Base-by-base conservation (phyloP, 2,329 filamentous ascomycete genomes). In the Emmonsiellopsis sp. region DNA sequence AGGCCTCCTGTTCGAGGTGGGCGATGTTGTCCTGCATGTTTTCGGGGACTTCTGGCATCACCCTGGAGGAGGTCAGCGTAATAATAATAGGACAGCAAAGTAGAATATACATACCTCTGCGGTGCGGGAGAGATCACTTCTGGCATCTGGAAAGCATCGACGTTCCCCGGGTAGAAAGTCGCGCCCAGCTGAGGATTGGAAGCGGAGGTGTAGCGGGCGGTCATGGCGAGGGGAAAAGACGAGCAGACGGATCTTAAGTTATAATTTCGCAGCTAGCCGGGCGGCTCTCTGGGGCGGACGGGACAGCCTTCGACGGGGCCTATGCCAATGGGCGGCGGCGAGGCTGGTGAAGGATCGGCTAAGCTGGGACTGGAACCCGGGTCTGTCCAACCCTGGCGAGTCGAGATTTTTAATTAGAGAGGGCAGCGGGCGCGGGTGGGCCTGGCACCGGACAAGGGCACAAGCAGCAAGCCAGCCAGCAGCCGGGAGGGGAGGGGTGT, bases 11-110 rank as follows among this genome's bases (percentile, higher is more conserved):
- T 77, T 96, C 91, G 75, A 98, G 83, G 70, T 91, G 85, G 65
- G 92, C 87, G 60, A 98, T 81, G 72, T 88, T 92, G 65, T 95
- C 86, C 74, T 95, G 90, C 82, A 98, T 96, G 73, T 95, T 92
- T 72, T 92, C 87, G 61, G 92, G 89, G 60, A 96, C 90, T 78
- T 96, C 90, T 68, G 89, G 88, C 84, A 92, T 95, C 65, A 94
- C 83, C 76, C 89, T 95, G 71, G 52, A 43, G 9, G n/a, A 31
- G 11, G 17, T 39, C 8, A 49, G 46, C 11, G 17, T 13, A 49
- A 14, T 31, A 49, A 31, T 10, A 9, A 37, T 9, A 14, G 31
- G 17, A 17, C 17, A 17, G 17, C 2, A 17, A 17, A 17, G 17
- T 17, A 31, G 17, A n/a, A 27, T n/a, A 7, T n/a, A 5, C 3